A percentile compares a stretch with the other conserved stretches of the same genome.
Conservation (phyloP, 2,329 filamentous ascomycete genomes). For the Fusarium mundagurra region DNA sequence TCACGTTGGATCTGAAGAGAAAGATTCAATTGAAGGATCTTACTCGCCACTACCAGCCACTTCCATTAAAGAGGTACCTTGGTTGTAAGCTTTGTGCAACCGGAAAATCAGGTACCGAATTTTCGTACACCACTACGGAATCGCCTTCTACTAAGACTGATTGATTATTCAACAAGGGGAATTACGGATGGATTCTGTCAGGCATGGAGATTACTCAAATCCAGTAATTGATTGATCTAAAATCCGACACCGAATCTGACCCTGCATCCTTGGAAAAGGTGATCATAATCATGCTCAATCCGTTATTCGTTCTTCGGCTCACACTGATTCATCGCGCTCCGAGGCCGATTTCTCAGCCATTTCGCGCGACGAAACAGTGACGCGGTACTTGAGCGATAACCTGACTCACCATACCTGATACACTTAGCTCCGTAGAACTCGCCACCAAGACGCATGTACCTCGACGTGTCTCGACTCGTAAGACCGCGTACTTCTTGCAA, state of each 20-base stretch:
- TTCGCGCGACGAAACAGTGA: slow-evolving; percentile 15
- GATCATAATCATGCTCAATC: background rate
- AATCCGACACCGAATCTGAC: slow-evolving; percentile 15
- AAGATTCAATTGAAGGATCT: slow-evolving; percentile 23
- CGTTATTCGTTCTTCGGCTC: slow-evolving; percentile 19
- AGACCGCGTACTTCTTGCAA: slow-evolving; percentile 33
- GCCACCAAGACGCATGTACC: slow-evolving; percentile 30
- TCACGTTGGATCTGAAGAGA: background rate
- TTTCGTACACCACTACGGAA: slow-evolving; percentile 25
- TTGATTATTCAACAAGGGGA: background rate
- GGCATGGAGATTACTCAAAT: slow-evolving; percentile 9
- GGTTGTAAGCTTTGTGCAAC: background rate
- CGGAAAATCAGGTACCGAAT: slow-evolving; percentile 11
- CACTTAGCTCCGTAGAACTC: slow-evolving; percentile 1
- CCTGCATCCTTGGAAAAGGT: background rate
- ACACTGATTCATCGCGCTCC: slow-evolving; percentile 19
- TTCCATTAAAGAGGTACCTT: slow-evolving; percentile 25
- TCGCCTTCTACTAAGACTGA: slow-evolving; percentile 22
- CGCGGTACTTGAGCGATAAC: slow-evolving; percentile 29
- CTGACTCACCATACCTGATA: slow-evolving; percentile 33
- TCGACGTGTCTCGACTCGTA: slow-evolving; percentile 29
- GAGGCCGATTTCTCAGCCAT: slow-evolving; percentile 23
- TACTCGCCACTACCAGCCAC: slow-evolving; percentile 43
- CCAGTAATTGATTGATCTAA: slow-evolving; percentile 5
- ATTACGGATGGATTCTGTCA: background rate